A percentile compares a stretch with the other conserved stretches of the same genome.
These are phyloP conservation scores for Sugiyamaella japonica DNA, from an alignment of 1,139 yeast genomes.

Conservation along the genomic window DNA sequence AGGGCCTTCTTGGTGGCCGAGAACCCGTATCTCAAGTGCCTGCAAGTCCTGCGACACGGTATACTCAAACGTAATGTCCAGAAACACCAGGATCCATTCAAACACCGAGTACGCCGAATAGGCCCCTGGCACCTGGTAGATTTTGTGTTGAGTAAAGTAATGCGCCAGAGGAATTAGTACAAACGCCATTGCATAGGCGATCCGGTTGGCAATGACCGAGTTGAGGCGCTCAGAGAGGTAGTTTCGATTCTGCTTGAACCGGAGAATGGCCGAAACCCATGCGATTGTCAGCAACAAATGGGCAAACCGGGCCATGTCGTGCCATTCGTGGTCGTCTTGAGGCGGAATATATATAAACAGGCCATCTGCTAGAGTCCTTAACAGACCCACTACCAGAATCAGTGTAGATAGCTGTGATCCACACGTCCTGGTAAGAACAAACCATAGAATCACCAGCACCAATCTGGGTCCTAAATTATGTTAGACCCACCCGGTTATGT, in stretches of 20 bases:
- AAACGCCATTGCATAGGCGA: conserved; percentile 14
- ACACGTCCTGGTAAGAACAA: conserved; percentile 33
- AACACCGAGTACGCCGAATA: conserved; percentile 78
- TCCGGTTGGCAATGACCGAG: neutral
- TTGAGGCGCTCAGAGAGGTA: conserved; percentile 4
- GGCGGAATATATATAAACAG: conserved; percentile 14
- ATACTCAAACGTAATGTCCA: conserved; percentile 68
- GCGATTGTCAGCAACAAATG: conserved; percentile 7
- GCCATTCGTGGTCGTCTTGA: conserved; percentile 14
- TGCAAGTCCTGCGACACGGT: conserved; percentile 11
- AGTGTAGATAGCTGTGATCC: conserved; percentile 6
- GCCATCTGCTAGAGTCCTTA: conserved; percentile 10
- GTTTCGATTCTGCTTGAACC: neutral
- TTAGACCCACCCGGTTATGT: no score
- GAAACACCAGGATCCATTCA: conserved; percentile 72
- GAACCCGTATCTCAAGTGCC: conserved; percentile 5
- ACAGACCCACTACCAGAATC: conserved; percentile 7
- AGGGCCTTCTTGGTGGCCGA: neutral
- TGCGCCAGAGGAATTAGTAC: conserved; percentile 66
- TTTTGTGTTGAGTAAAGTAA: conserved; percentile 77
- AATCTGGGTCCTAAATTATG: conserved; percentile 54
- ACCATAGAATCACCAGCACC: conserved; percentile 76
- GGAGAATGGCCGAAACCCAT: conserved; percentile 7
- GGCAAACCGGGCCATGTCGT: conserved; percentile 13
- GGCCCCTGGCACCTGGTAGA: conserved; percentile 72